phyloP scores from a whole-genome alignment of 352 stramenopile species.

The Heterotrichella gracilis region DNA sequence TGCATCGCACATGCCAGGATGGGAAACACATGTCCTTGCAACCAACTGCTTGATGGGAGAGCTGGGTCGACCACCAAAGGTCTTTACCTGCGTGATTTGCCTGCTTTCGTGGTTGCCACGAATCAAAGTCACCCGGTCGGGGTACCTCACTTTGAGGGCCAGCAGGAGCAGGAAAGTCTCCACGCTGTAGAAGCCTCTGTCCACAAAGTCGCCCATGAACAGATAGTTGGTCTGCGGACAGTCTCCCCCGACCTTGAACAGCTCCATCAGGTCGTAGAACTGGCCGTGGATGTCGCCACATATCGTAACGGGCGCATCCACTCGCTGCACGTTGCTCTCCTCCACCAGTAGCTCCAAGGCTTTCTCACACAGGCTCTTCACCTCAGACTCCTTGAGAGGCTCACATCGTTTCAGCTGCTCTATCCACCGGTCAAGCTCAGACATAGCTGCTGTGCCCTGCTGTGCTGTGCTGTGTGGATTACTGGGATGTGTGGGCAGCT shows the following conservation, averaged over 20 bases:
- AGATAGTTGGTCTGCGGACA: constrained; percentile 96
- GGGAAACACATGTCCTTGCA: too few species aligned
- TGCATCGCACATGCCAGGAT: too few species aligned
- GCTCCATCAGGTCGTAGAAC: constrained; percentile 93
- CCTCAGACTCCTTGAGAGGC: constrained; percentile 85
- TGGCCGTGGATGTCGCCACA: constrained; percentile 96
- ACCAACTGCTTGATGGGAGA: too few species aligned
- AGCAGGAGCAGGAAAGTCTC: constrained; percentile 92
- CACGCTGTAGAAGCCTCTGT: constrained; percentile 92
- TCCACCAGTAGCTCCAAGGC: constrained; percentile 90
- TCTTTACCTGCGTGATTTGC: constrained; percentile 93
- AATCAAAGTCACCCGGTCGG: constrained; percentile 89
- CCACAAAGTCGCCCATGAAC: constrained; percentile 98
- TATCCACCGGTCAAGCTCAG: constrained; percentile 20
- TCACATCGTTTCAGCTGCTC: constrained; percentile 49
- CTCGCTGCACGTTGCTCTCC: constrained; percentile 92
- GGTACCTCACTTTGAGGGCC: constrained; percentile 88
- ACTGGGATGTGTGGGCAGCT: too few species aligned
- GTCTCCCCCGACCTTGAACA: constrained; percentile 86
- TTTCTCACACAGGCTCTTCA: constrained; percentile 81
- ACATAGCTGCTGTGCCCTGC: too few species aligned
- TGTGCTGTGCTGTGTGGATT: too few species aligned
- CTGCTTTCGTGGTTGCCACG: constrained; percentile 89
- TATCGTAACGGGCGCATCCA: constrained; percentile 93
- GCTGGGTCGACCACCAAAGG: too few species aligned